A percentile compares a stretch with the other conserved stretches of the same genome.
Conservation (phyloP, 805 yeast genomes). For the Ogataea paradorogensis region DNA sequence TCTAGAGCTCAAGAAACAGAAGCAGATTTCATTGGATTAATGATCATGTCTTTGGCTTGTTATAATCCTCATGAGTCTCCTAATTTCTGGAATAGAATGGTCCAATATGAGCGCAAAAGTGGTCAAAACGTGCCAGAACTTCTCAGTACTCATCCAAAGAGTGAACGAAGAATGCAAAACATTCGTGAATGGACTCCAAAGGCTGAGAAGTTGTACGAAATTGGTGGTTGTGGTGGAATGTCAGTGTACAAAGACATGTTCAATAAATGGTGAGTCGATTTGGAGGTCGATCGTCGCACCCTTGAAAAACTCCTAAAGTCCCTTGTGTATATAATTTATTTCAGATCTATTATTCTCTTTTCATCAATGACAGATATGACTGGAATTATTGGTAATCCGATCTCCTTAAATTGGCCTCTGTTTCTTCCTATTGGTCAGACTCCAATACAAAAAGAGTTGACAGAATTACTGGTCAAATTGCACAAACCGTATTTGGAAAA, state of each 20-base stretch:
- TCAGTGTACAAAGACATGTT: conserved; percentile 14
- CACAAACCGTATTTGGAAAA: conserved; percentile 33
- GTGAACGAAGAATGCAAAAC: conserved; percentile 64
- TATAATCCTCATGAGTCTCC: conserved; percentile 75
- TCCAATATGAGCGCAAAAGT: conserved; percentile 41
- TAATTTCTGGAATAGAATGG: conserved; percentile 81
- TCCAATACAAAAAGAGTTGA: conserved; percentile 41
- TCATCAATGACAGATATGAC: neutral
- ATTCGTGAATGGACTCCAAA: conserved; percentile 67
- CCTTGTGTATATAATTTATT: neutral
- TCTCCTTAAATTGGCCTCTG: conserved; percentile 2
- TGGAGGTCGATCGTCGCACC: conserved; percentile 6
- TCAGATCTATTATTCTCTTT: neutral
- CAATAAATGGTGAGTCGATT: conserved; percentile 2
- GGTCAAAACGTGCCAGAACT: conserved; percentile 49
- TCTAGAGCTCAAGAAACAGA: conserved; percentile 93
- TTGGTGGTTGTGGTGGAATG: conserved; percentile 36
- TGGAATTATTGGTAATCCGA: neutral
- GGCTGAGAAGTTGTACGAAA: conserved; percentile 43
- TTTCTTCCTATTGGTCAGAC: conserved; percentile 43
- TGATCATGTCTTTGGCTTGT: conserved; percentile 89
- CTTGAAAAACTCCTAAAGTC: neutral
- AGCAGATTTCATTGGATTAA: conserved; percentile 91
- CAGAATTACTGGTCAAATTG: conserved; percentile 41
- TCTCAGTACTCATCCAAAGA: conserved; percentile 87